Conservation (phyloP, 768 basidiomycete genomes). For the Pulveroboletus sp. region DNA sequence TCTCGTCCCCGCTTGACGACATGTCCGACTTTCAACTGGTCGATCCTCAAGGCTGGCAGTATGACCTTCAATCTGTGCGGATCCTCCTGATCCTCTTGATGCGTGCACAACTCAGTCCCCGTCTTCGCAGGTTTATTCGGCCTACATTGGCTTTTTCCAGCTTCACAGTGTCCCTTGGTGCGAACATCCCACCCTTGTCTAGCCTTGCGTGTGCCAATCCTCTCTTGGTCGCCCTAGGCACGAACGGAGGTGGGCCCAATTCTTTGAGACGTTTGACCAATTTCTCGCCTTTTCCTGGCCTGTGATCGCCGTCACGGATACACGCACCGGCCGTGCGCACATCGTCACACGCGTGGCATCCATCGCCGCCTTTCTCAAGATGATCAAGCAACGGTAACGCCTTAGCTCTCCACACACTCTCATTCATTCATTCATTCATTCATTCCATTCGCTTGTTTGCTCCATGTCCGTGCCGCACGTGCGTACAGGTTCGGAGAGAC, state of each 20-base stretch:
- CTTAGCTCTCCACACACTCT: neutral
- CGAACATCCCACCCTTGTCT: too few species aligned
- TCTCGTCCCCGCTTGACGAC: neutral
- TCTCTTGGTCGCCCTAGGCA: constrained; percentile 45
- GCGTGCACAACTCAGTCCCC: neutral
- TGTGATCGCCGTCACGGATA: constrained; percentile 72
- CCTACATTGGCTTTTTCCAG: constrained; percentile 80
- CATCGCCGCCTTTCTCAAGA: constrained; percentile 73
- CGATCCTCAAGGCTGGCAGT: constrained; percentile 76
- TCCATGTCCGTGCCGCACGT: neutral
- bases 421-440: neutral
- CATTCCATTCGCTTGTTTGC: too few species aligned
- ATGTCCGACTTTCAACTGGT: constrained; percentile 75
- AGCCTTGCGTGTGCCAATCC: too few species aligned
- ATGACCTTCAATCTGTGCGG: constrained; percentile 72
- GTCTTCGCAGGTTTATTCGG: constrained; percentile 55
- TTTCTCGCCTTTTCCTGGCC: constrained; percentile 86
- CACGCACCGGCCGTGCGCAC: constrained; percentile 68
- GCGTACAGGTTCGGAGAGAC: constrained; percentile 64
- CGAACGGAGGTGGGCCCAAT: constrained; percentile 75
- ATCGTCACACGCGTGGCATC: constrained; percentile 76
- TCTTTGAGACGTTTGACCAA: constrained; percentile 75
- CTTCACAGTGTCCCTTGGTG: constrained; percentile 67
- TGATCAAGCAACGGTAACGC: constrained; percentile 74
- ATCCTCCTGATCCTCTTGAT: constrained; percentile 7